These are phyloP conservation scores for Esteya vermicola DNA, from an alignment of 2,329 filamentous ascomycete species.

Conservation along the genomic window DNA sequence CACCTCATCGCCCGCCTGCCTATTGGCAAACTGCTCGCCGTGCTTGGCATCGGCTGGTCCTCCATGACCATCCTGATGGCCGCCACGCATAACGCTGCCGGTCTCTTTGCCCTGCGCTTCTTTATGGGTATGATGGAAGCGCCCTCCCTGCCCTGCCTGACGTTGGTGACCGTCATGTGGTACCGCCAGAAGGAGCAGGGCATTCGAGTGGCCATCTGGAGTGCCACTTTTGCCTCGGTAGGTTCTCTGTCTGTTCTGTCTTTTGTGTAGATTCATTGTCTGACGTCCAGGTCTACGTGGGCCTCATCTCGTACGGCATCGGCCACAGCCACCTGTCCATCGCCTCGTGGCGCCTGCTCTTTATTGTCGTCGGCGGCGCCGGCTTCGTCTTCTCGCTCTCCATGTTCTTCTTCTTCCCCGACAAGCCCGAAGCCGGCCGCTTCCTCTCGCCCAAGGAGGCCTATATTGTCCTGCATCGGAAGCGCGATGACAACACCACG, in stretches of 20 bases:
- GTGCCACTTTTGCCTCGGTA: constrained; percentile 8
- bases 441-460: constrained; percentile 18
- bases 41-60: constrained; percentile 25
- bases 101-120: constrained; percentile 22
- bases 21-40: constrained; percentile 33
- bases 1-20: constrained; percentile 35
- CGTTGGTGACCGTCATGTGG: constrained; percentile 29
- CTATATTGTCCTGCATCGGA: too few species aligned
- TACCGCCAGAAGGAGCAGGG: constrained; percentile 23
- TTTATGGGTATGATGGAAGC: constrained; percentile 26
- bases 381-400: constrained; percentile 29
- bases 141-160: constrained; percentile 28
- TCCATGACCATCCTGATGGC: constrained; percentile 26
- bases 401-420: constrained; percentile 36
- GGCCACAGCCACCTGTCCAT: constrained; percentile 25
- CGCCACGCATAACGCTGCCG: constrained; percentile 21
- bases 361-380: constrained; percentile 32
- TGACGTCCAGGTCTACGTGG: constrained; percentile 30
- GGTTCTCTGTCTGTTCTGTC: too few species aligned
- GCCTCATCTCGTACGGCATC: constrained; percentile 35
- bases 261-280: too few species aligned
- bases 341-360: constrained; percentile 30
- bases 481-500: constrained; percentile 21
- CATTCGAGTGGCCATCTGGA: constrained; percentile 15
- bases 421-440: constrained; percentile 24